These are phyloP conservation scores for Schoenoplectus tabernaemontani DNA, from an alignment of 202 grass and related monocot genomes.

Conservation along the genomic window DNA sequence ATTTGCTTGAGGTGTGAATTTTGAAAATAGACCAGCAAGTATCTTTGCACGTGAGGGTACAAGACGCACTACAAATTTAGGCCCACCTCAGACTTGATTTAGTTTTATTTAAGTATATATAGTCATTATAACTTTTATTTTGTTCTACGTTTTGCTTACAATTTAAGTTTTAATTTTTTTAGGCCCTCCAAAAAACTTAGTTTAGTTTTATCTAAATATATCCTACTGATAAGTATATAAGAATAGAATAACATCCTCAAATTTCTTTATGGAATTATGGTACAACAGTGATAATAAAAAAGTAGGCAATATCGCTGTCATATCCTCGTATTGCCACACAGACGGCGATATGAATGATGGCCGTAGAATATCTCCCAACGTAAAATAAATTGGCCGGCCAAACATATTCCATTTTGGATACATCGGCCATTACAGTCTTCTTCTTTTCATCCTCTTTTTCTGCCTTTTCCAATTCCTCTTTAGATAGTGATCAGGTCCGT, in stretches of 20 bases:
- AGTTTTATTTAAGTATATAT: not conserved
- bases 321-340: not conserved
- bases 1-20: too few species aligned
- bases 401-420: conserved; percentile 25
- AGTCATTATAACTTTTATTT: not conserved
- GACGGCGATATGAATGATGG: not conserved
- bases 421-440: conserved; percentile 18
- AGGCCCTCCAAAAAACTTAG: not conserved
- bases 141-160: not conserved
- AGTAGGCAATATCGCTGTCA: too few species aligned
- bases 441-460: conserved; percentile 3
- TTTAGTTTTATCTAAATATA: not conserved
- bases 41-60: too few species aligned
- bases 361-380: not conserved
- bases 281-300: too few species aligned
- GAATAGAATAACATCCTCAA: not conserved
- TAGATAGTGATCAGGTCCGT: conserved; percentile 9
- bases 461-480: conserved; percentile 2
- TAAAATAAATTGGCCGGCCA: conserved; percentile 19
- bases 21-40: too few species aligned
- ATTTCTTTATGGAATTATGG: not conserved
- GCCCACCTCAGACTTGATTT: too few species aligned
- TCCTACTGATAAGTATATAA: not conserved
- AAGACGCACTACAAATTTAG: too few species aligned
- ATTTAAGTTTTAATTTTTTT: not conserved